Percentiles rank a stretch among this genome's conserved stretches.
Evolutionary conservation across 2,329 filamentous ascomycete genomes (phyloP).

Genomic region (Penicillium sp.): DNA sequence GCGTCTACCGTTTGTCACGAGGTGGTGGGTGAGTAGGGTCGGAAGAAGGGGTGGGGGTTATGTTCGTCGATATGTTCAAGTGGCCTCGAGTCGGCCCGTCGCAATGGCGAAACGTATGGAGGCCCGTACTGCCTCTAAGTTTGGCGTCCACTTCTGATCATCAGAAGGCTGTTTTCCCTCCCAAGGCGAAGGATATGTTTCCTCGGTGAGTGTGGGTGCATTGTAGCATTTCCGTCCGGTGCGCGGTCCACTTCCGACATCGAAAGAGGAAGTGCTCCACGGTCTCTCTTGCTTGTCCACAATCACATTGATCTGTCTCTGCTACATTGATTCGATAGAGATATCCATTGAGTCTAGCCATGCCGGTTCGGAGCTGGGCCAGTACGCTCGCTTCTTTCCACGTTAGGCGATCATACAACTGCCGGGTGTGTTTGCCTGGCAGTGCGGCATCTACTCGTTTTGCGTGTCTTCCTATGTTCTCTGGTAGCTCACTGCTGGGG

Average conservation of each 20-base stretch:
- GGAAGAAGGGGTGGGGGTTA: conserved; percentile 6
- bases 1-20: conserved; percentile 26
- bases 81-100: conserved; percentile 26
- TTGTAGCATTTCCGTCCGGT: conserved; percentile 4
- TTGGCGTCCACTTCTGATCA: conserved; percentile 29
- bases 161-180: conserved; percentile 6
- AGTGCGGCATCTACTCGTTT: conserved; percentile 30
- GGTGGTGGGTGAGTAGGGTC: conserved; percentile 13
- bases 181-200: conserved; percentile 3
- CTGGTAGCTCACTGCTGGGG: conserved; percentile 16
- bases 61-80: conserved; percentile 22
- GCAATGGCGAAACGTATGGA: conserved; percentile 34
- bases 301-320: no score
- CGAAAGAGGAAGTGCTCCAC: conserved; percentile 1
- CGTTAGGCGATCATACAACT: conserved; percentile 22
- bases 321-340: no score
- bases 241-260: conserved; percentile 1
- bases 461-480: conserved; percentile 24
- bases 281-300: no score
- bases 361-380: no score
- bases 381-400: no score
- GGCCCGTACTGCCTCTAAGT: conserved; percentile 30
- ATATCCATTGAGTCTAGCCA: no score
- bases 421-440: conserved; percentile 30
- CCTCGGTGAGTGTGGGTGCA: conserved; percentile 5